phyloP scores from a whole-genome alignment of 257 asterid genomes.

The Solanum dulcamara region DNA sequence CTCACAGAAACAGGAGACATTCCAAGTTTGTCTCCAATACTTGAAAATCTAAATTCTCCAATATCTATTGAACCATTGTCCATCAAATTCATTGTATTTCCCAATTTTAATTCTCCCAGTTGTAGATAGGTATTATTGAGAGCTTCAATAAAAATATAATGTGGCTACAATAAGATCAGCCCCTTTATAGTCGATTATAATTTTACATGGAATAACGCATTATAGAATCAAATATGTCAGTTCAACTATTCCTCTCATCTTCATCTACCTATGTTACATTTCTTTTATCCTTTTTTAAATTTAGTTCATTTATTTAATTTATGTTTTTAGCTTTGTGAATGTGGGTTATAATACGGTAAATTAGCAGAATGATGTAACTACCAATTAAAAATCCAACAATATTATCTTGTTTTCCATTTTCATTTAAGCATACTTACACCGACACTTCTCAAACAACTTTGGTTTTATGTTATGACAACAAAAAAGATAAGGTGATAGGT shows the following conservation, averaged over 20 bases:
- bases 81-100: conserved; percentile 59
- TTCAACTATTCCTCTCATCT: not conserved
- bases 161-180: not conserved
- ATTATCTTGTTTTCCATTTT: no score
- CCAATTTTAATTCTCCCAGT: conserved; percentile 50
- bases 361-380: no score
- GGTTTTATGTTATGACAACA: no score
- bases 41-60: conserved; percentile 19
- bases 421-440: no score
- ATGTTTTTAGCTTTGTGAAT: not conserved
- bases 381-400: no score
- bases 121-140: conserved; percentile 10
- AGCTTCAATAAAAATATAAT: not conserved
- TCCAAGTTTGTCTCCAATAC: conserved; percentile 36
- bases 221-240: not conserved
- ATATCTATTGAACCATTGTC: conserved; percentile 41
- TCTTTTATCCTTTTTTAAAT: not conserved
- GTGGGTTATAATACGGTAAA: not conserved
- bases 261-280: not conserved
- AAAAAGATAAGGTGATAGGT: no score
- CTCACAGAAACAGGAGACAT: conserved; percentile 35
- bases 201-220: not conserved
- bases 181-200: not conserved
- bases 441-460: no score
- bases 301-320: not conserved